phyloP scores from a whole-genome alignment of 106 monocot species.

The Chionographis japonica region DNA sequence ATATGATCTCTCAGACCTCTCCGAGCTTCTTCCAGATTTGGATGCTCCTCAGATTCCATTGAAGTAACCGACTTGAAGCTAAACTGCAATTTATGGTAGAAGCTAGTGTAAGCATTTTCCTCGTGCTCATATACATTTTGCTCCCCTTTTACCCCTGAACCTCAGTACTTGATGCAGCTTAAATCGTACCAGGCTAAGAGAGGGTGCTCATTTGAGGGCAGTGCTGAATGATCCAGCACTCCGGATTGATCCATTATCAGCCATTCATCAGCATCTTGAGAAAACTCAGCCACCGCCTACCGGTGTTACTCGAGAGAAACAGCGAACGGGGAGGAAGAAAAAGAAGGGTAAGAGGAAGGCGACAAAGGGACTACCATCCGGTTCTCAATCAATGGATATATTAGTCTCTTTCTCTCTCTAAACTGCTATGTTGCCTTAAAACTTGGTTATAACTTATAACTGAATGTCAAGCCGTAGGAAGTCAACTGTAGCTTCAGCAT shows the following conservation, averaged over 20 bases:
- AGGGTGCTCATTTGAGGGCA: conserved; percentile 30
- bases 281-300: conserved; percentile 37
- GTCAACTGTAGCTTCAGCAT: too few relatives aligned
- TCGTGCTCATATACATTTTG: too few relatives aligned
- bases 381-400: conserved; percentile 29
- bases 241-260: conserved; percentile 39
- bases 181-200: conserved; percentile 24
- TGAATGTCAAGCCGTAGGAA: too few relatives aligned
- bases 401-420: too few relatives aligned
- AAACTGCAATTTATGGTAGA: conserved; percentile 53
- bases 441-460: too few relatives aligned
- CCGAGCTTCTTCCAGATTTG: too few relatives aligned
- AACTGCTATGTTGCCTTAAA: too few relatives aligned
- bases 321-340: conserved; percentile 7
- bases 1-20: conserved; percentile 62
- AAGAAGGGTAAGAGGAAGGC: conserved; percentile 24
- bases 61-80: conserved; percentile 23
- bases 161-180: not conserved
- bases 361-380: conserved; percentile 13
- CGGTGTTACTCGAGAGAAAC: not conserved
- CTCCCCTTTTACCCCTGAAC: not conserved
- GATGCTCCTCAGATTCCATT: too few relatives aligned
- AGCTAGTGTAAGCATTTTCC: too few relatives aligned
- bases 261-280: conserved; percentile 54
- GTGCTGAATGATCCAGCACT: conserved; percentile 44